Evolutionary conservation across 164 flowering plant genomes (phyloP), one percentile per base, ranked within the genome.

Genomic region (Vitis rupestris): DNA sequence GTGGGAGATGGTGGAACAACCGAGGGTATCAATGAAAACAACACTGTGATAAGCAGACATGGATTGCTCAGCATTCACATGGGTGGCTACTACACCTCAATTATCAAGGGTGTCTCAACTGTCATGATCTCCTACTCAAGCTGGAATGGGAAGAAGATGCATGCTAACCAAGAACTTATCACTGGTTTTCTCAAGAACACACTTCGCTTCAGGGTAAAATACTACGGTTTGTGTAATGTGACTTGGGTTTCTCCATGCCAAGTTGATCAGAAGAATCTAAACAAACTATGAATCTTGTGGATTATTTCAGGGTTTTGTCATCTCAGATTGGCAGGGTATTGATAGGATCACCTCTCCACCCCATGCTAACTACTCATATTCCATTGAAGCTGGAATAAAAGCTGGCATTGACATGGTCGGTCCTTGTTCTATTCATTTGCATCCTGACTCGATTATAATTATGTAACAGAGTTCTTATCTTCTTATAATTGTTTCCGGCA

Each of bases 1-100:
- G 80, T 77, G 27, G 80, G 76, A 23, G 80, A 77, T 63, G 80
- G 80, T 31, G 80, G 80, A 56, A 77, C 80, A 55, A 73, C 65
- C 12, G 19, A 67, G 0, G 80, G 80, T 15, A 70, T 77, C 2
- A 67, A 77, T 67, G 80, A 73, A 68, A 73, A 77, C 76, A 73
- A 77, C 68, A 77, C 80, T 4, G 50, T 66, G 23, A 63, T 63
- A 60, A 50, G 51, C 61, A 50, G 64, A 16, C 67, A 73, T 48
- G 80, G 74, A n/a, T 27, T 77, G 70, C 68, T 77, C 14, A 59
- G 71, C 67, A 77, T 73, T 44, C 80, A 77, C 69, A 77, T 77
- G 80, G 64, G 76, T 19, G 76, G 61, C 55, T 77, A 77, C 65
- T 73, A 69, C 50, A 59, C 30, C 51, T 65, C 80, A 7, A 66